Percentiles rank a stretch among this genome's conserved stretches.
These are phyloP conservation scores for Lachnellula hyalina DNA, from an alignment of 2,329 filamentous ascomycete species.

Conservation along the genomic window DNA sequence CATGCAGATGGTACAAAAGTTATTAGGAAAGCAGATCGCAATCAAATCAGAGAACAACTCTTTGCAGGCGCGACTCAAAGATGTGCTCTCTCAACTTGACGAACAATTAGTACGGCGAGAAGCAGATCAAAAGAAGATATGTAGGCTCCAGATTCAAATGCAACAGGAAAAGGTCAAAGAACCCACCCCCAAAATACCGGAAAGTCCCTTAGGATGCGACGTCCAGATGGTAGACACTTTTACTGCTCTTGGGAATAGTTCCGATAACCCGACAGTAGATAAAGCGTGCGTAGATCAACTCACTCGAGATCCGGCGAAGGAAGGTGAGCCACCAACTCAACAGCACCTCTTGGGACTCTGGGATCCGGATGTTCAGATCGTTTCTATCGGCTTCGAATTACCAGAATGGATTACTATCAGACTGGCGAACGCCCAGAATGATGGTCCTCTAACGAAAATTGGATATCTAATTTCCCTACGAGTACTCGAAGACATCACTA, in stretches of 20 bases:
- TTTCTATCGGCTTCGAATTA: neutral
- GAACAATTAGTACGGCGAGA: neutral
- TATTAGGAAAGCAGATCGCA: neutral
- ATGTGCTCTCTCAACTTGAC: neutral
- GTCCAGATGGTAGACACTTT: neutral
- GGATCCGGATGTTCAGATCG: neutral
- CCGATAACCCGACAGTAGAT: neutral
- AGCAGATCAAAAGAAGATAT: neutral
- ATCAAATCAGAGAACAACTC: neutral
- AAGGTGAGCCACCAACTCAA: neutral
- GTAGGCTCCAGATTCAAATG: neutral
- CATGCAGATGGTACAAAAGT: neutral
- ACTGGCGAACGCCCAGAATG: neutral
- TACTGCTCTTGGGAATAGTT: neutral
- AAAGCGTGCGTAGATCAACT: neutral
- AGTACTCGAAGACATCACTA: neutral
- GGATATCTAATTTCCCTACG: neutral
- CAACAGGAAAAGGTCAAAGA: neutral
- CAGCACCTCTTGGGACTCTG: neutral
- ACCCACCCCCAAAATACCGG: neutral
- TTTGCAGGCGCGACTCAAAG: neutral
- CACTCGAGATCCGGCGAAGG: neutral
- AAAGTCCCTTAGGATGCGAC: neutral
- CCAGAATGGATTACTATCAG: neutral
- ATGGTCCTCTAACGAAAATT: neutral